Percentiles rank a stretch among this genome's conserved stretches.
Conservation (phyloP, 2,329 filamentous ascomycete species). For the Venturia nashicola region DNA sequence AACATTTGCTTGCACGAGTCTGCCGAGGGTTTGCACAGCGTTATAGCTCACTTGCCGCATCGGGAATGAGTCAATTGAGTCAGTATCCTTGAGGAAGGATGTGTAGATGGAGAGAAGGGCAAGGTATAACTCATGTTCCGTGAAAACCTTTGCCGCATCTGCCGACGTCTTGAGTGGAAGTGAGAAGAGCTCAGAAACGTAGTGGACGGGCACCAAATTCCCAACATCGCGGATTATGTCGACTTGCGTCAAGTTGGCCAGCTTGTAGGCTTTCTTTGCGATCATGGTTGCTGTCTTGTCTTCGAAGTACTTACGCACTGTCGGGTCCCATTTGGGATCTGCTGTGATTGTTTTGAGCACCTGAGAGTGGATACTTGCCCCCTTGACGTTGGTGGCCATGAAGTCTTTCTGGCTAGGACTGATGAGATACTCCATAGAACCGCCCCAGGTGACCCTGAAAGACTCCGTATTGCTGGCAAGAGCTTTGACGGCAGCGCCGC, state of each 20-base stretch:
- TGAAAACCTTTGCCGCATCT: constrained; percentile 39
- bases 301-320: constrained; percentile 56
- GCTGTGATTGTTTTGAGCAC: constrained; percentile 20
- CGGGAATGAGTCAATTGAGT: constrained; percentile 54
- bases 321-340: constrained; percentile 44
- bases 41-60: constrained; percentile 46
- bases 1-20: constrained; percentile 51
- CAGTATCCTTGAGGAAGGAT: constrained; percentile 52
- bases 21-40: constrained; percentile 46
- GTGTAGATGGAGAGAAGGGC: constrained; percentile 54
- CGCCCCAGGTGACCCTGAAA: constrained; percentile 55
- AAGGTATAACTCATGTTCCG: constrained; percentile 44
- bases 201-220: constrained; percentile 43
- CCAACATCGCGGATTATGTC: constrained; percentile 53
- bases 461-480: constrained; percentile 48
- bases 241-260: constrained; percentile 51
- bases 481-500: constrained; percentile 48
- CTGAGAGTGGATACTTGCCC: neutral
- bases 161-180: constrained; percentile 42
- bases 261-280: constrained; percentile 49
- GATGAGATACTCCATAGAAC: constrained; percentile 51
- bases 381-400: constrained; percentile 24
- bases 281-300: constrained; percentile 50
- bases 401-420: constrained; percentile 43
- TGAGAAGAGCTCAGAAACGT: constrained; percentile 42